Conservation (phyloP, 2,329 filamentous ascomycete species). For the Rhexocercosporidium sp. region DNA sequence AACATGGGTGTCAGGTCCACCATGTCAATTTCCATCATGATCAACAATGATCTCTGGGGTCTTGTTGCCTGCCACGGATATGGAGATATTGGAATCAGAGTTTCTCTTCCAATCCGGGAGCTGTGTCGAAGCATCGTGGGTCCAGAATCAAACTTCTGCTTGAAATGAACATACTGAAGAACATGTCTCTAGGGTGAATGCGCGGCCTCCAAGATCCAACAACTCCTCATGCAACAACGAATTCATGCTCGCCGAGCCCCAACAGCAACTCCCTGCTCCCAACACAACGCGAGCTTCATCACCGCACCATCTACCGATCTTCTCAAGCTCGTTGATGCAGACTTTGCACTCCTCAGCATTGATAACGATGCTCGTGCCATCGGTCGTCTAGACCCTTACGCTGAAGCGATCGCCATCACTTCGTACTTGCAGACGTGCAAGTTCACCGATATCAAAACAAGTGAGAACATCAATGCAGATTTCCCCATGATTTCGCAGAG, state of each 20-base stretch:
- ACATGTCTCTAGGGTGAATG: conserved; percentile 24
- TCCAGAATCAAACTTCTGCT: neutral
- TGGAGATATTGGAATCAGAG: conserved; percentile 76
- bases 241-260: conserved; percentile 28
- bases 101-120: conserved; percentile 86
- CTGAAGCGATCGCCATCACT: conserved; percentile 32
- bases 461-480: conserved; percentile 31
- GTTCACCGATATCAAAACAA: conserved; percentile 25
- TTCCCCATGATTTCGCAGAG: conserved; percentile 29
- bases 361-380: conserved; percentile 34
- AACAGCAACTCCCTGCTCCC: conserved; percentile 19
- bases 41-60: conserved; percentile 84
- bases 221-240: conserved; percentile 28
- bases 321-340: conserved; percentile 32
- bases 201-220: conserved; percentile 32
- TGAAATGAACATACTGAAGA: neutral
- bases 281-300: conserved; percentile 28
- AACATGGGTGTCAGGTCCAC: conserved; percentile 90
- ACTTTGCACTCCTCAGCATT: conserved; percentile 35
- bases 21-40: conserved; percentile 91
- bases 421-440: conserved; percentile 28
- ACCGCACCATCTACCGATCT: conserved; percentile 33
- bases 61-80: conserved; percentile 86
- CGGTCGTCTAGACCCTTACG: conserved; percentile 33
- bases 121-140: conserved; percentile 79